Conservation (phyloP, 108 stramenopile species). For the Nitzschia palea region DNA sequence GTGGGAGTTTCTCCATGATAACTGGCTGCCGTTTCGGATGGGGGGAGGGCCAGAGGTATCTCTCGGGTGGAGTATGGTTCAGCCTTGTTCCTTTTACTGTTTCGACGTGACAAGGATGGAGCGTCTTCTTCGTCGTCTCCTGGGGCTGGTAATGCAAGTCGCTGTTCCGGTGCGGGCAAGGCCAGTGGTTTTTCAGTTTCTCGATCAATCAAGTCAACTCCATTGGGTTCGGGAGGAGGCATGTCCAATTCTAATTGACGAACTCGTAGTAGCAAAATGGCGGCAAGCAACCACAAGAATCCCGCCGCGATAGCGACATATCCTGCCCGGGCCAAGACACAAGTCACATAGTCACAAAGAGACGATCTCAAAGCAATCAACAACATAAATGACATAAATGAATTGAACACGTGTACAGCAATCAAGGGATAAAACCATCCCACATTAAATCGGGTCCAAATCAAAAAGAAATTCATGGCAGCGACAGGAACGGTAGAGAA, state of each 20-base stretch:
- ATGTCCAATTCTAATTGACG: background rate
- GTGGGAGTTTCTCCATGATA: no score
- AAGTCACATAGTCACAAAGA: conserved; percentile 2
- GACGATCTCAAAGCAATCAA: background rate
- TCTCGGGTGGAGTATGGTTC: background rate
- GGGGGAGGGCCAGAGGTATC: background rate
- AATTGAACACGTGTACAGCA: conserved; percentile 1
- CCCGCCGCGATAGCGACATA: conserved; percentile 6
- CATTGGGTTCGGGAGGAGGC: background rate
- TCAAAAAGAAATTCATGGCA: background rate
- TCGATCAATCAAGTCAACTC: background rate
- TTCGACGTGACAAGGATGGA: no score
- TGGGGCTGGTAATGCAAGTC: background rate
- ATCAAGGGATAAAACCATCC: conserved; percentile 5
- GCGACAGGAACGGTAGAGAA: background rate
- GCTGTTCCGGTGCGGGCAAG: conserved; percentile 6
- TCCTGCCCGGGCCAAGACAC: conserved; percentile 2
- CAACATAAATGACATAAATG: background rate
- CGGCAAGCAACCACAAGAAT: conserved; percentile 13
- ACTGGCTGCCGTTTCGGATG: background rate
- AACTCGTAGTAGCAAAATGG: conserved; percentile 1
- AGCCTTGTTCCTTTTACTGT: background rate
- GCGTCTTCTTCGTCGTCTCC: no score
- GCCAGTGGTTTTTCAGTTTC: conserved; percentile 8
- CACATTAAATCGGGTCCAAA: background rate